These are phyloP conservation scores for Suillus alpinus DNA, from an alignment of 768 basidiomycete genomes.

Conservation along the genomic window DNA sequence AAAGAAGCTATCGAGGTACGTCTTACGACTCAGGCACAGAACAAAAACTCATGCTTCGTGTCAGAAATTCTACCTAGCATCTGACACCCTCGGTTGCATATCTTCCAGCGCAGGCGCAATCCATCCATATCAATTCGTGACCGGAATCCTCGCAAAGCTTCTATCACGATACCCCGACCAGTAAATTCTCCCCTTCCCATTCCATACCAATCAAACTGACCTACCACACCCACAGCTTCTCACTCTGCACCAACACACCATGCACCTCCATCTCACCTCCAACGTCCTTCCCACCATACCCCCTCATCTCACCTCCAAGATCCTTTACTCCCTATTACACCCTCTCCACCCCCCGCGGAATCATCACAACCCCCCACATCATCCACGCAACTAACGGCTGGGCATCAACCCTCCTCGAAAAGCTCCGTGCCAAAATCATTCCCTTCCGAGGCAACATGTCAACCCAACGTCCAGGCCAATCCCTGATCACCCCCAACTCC, in stretches of 20 bases:
- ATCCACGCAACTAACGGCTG: conserved; percentile 88
- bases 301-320: conserved; percentile 38
- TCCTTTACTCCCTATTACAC: conserved; percentile 38
- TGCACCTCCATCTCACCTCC: conserved; percentile 49
- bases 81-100: conserved; percentile 47
- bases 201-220: neutral
- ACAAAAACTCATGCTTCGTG: neutral
- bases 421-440: conserved; percentile 59
- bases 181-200: conserved; percentile 30
- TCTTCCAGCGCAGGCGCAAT: conserved; percentile 55
- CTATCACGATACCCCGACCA: conserved; percentile 43
- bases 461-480: conserved; percentile 55
- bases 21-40: neutral
- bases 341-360: conserved; percentile 61
- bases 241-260: conserved; percentile 58
- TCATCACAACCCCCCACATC: conserved; percentile 55
- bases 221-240: conserved; percentile 41
- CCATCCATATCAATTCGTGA: conserved; percentile 71
- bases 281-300: conserved; percentile 46
- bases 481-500: conserved; percentile 3
- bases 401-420: conserved; percentile 65
- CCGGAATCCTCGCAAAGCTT: conserved; percentile 55
- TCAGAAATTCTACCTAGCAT: conserved; percentile 49
- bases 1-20: conserved; percentile 31
- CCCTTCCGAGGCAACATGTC: conserved; percentile 62